A percentile compares a stretch with the other conserved stretches of the same genome.
Evolutionary conservation across 352 stramenopile species (phyloP).

Genomic region (Pythium coloratum): DNA sequence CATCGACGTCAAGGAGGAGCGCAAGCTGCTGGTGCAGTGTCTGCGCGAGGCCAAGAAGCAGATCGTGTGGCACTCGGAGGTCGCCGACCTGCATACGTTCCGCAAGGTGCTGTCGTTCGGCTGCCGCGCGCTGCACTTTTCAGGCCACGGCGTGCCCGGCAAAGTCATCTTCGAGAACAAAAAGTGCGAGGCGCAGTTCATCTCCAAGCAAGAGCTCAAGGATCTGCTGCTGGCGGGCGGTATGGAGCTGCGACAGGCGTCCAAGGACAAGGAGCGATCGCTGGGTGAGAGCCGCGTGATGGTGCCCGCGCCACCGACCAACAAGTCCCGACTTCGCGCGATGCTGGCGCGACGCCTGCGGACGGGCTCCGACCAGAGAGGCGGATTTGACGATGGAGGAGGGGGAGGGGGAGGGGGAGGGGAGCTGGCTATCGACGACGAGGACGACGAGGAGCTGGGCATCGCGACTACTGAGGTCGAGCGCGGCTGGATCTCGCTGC

Average conservation of each 20-base stretch:
- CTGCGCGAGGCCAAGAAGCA: constrained; percentile 61
- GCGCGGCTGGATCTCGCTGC: constrained; percentile 39
- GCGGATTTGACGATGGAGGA: background rate
- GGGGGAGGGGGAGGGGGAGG: background rate
- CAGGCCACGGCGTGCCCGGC: constrained; percentile 68
- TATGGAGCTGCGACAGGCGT: constrained; percentile 30
- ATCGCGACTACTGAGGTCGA: constrained; percentile 48
- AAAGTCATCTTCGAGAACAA: constrained; percentile 84
- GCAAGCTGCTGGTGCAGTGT: constrained; percentile 70
- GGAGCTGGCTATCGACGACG: constrained; percentile 3
- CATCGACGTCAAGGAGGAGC: constrained; percentile 81
- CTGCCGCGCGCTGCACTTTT: constrained; percentile 79
- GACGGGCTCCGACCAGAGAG: background rate
- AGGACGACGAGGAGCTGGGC: constrained; percentile 11
- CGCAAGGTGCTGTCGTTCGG: constrained; percentile 79
- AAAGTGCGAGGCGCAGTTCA: constrained; percentile 80
- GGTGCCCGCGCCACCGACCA: background rate
- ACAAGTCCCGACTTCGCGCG: constrained; percentile 19
- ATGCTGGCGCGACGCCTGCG: constrained; percentile 16
- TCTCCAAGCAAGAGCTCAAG: constrained; percentile 77
- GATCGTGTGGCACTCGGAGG: constrained; percentile 76
- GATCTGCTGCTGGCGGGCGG: constrained; percentile 71
- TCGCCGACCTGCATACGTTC: constrained; percentile 80
- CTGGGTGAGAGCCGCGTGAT: constrained; percentile 2
- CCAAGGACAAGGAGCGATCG: constrained; percentile 7